Conservation (phyloP, 768 basidiomycete species). For the Russula vinacea region DNA sequence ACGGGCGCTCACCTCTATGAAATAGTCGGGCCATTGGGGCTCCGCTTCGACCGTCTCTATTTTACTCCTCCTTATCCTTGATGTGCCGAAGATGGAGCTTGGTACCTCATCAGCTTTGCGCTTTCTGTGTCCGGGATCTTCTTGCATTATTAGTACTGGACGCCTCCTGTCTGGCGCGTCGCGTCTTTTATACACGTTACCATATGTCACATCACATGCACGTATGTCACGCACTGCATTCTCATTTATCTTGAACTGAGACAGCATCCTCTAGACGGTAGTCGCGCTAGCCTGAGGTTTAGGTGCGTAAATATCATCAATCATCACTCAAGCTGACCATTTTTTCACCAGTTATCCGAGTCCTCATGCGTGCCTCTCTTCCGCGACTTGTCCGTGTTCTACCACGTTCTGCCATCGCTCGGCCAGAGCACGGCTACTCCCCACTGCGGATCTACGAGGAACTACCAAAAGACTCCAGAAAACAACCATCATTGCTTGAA, state of each 20-base stretch:
- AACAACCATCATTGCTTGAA: conserved; percentile 40
- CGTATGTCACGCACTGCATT: neutral
- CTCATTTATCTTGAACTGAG: neutral
- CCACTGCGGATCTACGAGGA: conserved; percentile 33
- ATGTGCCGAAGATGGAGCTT: neutral
- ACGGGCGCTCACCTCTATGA: conserved; percentile 44
- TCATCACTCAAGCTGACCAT: neutral
- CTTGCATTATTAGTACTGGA: conserved; percentile 7
- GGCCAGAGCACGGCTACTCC: conserved; percentile 28
- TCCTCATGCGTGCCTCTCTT: conserved; percentile 37
- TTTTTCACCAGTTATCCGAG: neutral
- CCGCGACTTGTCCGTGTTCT: conserved; percentile 41
- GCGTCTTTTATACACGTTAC: neutral
- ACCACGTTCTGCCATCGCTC: conserved; percentile 37
- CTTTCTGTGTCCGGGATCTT: neutral
- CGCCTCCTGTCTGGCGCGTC: conserved; percentile 1
- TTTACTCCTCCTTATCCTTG: neutral
- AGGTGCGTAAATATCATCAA: conserved; percentile 1
- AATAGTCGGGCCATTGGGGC: conserved; percentile 61
- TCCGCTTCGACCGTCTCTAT: conserved; percentile 1
- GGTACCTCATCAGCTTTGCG: conserved; percentile 1
- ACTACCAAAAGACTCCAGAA: conserved; percentile 18
- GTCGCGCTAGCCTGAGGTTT: neutral
- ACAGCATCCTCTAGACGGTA: neutral
- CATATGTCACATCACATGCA: neutral